These are phyloP conservation scores for Solanum megistacrolobum DNA, from an alignment of 257 asterid genomes.

Conservation along the genomic window DNA sequence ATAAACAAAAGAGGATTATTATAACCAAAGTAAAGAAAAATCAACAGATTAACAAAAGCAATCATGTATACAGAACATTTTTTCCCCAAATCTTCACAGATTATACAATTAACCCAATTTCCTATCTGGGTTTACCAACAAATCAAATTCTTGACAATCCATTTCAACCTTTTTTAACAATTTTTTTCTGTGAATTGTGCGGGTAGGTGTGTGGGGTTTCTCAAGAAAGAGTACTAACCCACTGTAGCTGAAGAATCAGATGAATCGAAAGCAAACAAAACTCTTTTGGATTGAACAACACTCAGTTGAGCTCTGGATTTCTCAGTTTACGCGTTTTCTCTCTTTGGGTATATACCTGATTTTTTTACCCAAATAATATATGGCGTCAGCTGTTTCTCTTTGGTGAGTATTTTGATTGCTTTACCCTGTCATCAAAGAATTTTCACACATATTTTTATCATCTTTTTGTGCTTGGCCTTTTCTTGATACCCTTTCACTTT, in stretches of 20 bases:
- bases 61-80: neutral
- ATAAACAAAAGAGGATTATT: neutral
- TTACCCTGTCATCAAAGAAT: neutral
- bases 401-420: neutral
- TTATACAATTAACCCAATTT: neutral
- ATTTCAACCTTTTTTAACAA: neutral
- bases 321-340: neutral
- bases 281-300: neutral
- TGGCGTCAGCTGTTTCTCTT: neutral
- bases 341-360: neutral
- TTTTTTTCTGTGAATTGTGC: neutral
- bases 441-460: neutral
- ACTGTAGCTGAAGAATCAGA: neutral
- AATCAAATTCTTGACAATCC: neutral
- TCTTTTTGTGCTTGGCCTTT: neutral
- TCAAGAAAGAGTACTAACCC: neutral
- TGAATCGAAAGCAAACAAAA: neutral
- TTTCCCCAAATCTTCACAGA: neutral
- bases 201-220: neutral
- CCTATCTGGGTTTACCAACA: neutral
- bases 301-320: neutral
- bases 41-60: neutral
- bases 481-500: neutral
- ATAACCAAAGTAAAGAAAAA: neutral
- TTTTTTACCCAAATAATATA: neutral